Percentiles rank a stretch among this genome's conserved stretches.
These are phyloP conservation scores for Metschnikowia kofuensis DNA, from an alignment of 805 yeast genomes.

Conservation along the genomic window DNA sequence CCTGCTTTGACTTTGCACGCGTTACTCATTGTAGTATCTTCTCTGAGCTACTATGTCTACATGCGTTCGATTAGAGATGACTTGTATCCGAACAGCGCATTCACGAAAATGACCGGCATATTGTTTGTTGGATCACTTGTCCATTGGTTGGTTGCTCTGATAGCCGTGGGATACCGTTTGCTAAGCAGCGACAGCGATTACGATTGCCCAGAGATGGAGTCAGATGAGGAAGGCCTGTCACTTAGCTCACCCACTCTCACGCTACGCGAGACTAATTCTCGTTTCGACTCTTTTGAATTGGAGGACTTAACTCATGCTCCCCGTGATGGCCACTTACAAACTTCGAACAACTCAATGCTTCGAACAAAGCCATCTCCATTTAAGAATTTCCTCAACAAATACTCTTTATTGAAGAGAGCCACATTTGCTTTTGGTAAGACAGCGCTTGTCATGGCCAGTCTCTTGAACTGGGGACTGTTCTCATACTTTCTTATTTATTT, in stretches of 20 bases:
- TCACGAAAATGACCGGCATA: slow-evolving; percentile 61
- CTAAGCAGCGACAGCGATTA: slow-evolving; percentile 9
- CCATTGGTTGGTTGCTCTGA: slow-evolving; percentile 55
- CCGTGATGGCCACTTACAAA: slow-evolving; percentile 22
- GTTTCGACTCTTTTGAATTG: slow-evolving; percentile 24
- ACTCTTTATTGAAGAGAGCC: slow-evolving; percentile 12
- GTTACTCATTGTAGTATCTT: slow-evolving; percentile 44
- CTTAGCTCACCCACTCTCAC: slow-evolving; percentile 15
- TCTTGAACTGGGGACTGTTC: slow-evolving; percentile 62
- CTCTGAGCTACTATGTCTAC: slow-evolving; percentile 55
- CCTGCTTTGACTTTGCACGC: slow-evolving; percentile 40
- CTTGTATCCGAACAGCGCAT: slow-evolving; percentile 76
- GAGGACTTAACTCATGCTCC: slow-evolving; percentile 8
- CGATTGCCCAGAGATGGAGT: slow-evolving; percentile 15
- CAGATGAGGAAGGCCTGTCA: slow-evolving; percentile 15
- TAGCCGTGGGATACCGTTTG: slow-evolving; percentile 45
- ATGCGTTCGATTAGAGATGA: slow-evolving; percentile 50
- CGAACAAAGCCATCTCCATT: slow-evolving; percentile 7
- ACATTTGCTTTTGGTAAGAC: slow-evolving; percentile 21
- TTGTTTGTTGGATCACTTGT: slow-evolving; percentile 49
- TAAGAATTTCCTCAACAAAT: slow-evolving; percentile 10
- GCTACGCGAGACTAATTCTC: slow-evolving; percentile 13
- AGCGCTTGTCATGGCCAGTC: slow-evolving; percentile 12
- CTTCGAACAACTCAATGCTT: slow-evolving; percentile 21
- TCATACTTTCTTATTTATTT: slow-evolving; percentile 56